A percentile compares a stretch with the other conserved stretches of the same genome.
These are phyloP conservation scores for Takashimella koratensis DNA, from an alignment of 1,284 basidiomycete genomes.

Conservation along the genomic window DNA sequence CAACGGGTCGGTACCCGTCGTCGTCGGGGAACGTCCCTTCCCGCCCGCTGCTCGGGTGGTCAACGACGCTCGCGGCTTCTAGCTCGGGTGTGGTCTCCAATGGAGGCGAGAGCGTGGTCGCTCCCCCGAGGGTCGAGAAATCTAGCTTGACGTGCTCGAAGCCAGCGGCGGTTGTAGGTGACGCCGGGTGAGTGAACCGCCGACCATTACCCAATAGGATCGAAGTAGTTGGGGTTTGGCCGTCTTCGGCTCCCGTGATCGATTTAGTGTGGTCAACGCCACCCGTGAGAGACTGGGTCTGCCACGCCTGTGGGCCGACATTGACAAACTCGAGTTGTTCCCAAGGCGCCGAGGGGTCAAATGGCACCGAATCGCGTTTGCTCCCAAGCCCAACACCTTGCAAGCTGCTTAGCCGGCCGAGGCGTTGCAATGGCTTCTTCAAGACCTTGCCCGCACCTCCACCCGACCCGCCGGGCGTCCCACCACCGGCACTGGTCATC, in stretches of 20 bases:
- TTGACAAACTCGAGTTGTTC: conserved; percentile 36
- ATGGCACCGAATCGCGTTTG: conserved; percentile 6
- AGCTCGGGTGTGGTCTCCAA: conserved; percentile 2
- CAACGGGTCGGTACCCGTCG: neutral
- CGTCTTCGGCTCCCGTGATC: neutral
- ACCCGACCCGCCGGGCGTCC: neutral
- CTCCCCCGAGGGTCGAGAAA: neutral
- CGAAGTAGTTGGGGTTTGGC: neutral
- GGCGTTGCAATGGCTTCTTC: conserved; percentile 8
- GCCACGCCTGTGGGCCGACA: conserved; percentile 13
- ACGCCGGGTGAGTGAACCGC: neutral
- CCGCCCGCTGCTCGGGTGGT: neutral
- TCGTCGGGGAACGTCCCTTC: neutral
- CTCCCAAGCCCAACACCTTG: conserved; percentile 2
- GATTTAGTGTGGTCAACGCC: conserved; percentile 2
- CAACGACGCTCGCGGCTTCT: conserved; percentile 2
- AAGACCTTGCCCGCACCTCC: conserved; percentile 6
- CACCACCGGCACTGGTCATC: neutral
- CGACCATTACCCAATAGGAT: neutral
- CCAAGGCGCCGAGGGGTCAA: conserved; percentile 32
- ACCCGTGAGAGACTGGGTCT: conserved; percentile 9
- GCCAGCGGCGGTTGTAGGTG: neutral
- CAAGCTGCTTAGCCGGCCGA: conserved; percentile 2
- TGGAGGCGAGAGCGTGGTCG: neutral
- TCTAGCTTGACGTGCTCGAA: neutral